These are phyloP conservation scores for Populus hybrid DNA, from an alignment of 441 rosid species.

Conservation along the genomic window DNA sequence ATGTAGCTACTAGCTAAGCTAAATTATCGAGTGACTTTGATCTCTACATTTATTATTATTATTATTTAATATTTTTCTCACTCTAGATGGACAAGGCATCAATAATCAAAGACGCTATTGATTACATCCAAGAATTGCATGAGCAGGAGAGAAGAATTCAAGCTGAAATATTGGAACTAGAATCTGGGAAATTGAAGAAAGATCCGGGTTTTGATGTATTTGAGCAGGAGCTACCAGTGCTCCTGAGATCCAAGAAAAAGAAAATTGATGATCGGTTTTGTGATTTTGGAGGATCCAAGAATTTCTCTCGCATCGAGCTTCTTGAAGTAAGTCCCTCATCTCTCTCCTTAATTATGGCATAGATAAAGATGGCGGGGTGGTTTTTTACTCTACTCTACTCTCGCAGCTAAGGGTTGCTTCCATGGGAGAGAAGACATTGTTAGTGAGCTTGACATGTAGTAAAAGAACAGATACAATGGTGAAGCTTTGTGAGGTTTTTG, in stretches of 20 bases:
- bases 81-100: constrained; percentile 97
- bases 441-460: constrained; percentile 80
- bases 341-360: background rate
- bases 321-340: constrained; percentile 48
- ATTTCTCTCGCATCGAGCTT: constrained; percentile 51
- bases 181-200: constrained; percentile 45
- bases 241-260: constrained; percentile 67
- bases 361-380: background rate
- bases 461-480: constrained; percentile 86
- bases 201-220: constrained; percentile 32
- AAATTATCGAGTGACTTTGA: background rate
- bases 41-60: background rate
- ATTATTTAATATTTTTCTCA: background rate
- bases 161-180: constrained; percentile 69
- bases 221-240: constrained; percentile 52
- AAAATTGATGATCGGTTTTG: constrained; percentile 36
- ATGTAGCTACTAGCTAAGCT: background rate
- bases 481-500: constrained; percentile 77
- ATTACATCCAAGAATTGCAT: constrained; percentile 78
- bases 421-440: constrained; percentile 67
- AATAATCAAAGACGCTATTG: constrained; percentile 86
- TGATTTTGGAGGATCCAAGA: constrained; percentile 31
- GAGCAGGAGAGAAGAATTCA: constrained; percentile 66
- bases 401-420: constrained; percentile 57
- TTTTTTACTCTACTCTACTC: background rate